Evolutionary conservation across 768 basidiomycete species (phyloP), one percentile per base, ranked within the genome.

Genomic region (Suillus variegatus): DNA sequence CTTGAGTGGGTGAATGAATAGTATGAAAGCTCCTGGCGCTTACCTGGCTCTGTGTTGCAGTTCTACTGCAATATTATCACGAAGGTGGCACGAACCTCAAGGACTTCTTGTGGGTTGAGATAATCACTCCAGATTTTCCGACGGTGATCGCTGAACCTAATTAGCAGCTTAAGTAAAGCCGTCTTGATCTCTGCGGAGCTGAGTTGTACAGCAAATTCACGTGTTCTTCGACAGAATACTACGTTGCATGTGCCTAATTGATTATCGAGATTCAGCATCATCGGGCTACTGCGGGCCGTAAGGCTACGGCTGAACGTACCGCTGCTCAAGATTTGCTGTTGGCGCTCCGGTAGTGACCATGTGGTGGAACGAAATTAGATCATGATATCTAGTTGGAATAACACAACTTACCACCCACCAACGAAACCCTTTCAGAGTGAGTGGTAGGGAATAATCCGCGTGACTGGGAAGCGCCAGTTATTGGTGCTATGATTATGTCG

Each of bases 1-100:
- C 70, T 71, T 72, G 47, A 13, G 12, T 6, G 18, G 36, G 47
- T 47, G 4, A 25, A 25, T 7, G 3, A 25, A 22, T 2, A 6
- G 22, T 22, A 51, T 18, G 12, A 28, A 52, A 52, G 7, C 8
- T 28, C 16, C 28, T 52, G 16, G 32, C 28, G 51, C 16, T 3
- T 25, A 51, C 22, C 25, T 25, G 22, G 25, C 49, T 51, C 25
- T 51, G 49, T 51, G 49, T 2, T 4, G 28, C 28, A 52, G 25
- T 28, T 28, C 8, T 28, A 28, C 25, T 16, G 25, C 8, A 28
- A 51, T 32, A 32, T 32, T 4, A 32, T 6, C 22, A 51, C 13
- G 8, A 28, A 16, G 16, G 51, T 8, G 28, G 25, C 28, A 28
- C 14, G 16, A 28, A 28, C 8, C 28, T 28, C 16, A 28, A 28